Conservation (phyloP, 2,329 filamentous ascomycete genomes). For the Blastomyces gilchristii region DNA sequence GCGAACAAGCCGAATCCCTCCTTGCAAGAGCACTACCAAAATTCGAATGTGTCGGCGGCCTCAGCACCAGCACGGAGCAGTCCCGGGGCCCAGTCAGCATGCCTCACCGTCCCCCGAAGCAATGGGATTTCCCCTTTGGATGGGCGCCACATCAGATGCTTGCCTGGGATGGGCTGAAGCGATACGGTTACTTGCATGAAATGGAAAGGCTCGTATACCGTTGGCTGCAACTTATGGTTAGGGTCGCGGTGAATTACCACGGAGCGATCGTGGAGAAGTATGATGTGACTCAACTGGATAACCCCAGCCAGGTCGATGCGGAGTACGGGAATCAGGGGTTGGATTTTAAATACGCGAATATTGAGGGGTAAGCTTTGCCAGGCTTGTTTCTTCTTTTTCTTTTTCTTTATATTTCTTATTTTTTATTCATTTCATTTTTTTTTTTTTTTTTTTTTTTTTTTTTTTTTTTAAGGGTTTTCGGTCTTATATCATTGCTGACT, state of each 20-base stretch:
- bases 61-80: constrained; percentile 71
- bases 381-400: not conserved
- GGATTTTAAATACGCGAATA: constrained; percentile 54
- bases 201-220: constrained; percentile 52
- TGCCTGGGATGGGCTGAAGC: constrained; percentile 72
- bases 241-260: constrained; percentile 89
- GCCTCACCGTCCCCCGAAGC: constrained; percentile 67
- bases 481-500: constrained; percentile 44
- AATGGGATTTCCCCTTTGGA: constrained; percentile 85
- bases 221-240: constrained; percentile 42
- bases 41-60: constrained; percentile 68
- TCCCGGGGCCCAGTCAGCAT: constrained; percentile 59
- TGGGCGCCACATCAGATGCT: constrained; percentile 91
- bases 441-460: not conserved
- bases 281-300: constrained; percentile 70
- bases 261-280: constrained; percentile 63
- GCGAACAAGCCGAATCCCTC: constrained; percentile 63
- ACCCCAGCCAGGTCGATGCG: constrained; percentile 73
- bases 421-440: not conserved
- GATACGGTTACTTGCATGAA: constrained; percentile 72
- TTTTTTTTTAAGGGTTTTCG: not conserved
- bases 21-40: constrained; percentile 64
- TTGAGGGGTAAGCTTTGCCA: constrained; percentile 1
- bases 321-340: constrained; percentile 84
- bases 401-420: not conserved